Evolutionary conservation across 495 filamentous ascomycete species (phyloP), one percentile per base, ranked within the genome.

Genomic region (Annulohypoxylon bovei): DNA sequence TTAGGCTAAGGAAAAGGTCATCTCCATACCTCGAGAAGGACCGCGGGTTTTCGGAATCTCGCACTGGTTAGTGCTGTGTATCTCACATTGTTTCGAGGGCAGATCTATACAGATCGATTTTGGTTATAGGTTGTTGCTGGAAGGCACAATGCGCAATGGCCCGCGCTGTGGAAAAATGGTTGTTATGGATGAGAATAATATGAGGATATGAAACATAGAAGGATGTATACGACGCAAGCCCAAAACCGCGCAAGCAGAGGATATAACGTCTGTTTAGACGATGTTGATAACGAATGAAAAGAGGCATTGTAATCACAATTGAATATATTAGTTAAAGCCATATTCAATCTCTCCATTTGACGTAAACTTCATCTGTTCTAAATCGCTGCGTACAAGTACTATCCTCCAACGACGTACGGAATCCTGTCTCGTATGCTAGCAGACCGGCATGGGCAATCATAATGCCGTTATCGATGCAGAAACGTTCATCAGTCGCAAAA

Each of bases 361-460:
- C 90, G 69, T 90, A 87, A 9, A 98, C 95, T 79, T 97, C 94
- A 79, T 98, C 95, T 9, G 95, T 98, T 71, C 95, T 89, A 77
- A 97, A 99, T 57, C 95, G 85, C 78, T 99, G 96, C 18, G 96
- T 98, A 80, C 91, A 96, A 11, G 91, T 93, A 65, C 91, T 92
- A 12, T 97, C 94, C 71, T 91, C 89, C 11, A 98, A 73, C 2
- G 84, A 81, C 14, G 93, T 97, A 52, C 78, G 81, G 75, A 93
- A 91, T 5, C 95, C 95, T 0, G 88, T 92, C 78, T 86, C 81
- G 74, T 90, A 97, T 6, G 93, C 93, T 67, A 97, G 76, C 72
- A 99, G 80, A 25, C 95, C 95, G 8, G 95, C 95, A 81, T 99
- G 95, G 11, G 95, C 95, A 82, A 99, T 99, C 95, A 99, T 99